Evolutionary conservation across 495 filamentous ascomycete species (phyloP).

Genomic region (Collariella sp.): DNA sequence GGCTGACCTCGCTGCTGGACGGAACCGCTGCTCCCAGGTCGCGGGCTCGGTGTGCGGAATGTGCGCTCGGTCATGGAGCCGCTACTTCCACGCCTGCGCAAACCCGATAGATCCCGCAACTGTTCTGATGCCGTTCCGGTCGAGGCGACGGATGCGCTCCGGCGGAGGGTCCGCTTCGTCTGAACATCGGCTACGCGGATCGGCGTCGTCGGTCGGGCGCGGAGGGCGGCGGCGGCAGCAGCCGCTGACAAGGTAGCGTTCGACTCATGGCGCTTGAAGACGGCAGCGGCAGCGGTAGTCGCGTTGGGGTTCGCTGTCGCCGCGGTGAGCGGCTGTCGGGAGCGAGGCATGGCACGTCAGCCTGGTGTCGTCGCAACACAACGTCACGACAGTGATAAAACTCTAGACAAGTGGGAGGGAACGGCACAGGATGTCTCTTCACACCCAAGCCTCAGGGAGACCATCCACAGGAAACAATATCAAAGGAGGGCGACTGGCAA

Average conservation of each 20-base stretch:
- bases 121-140: conserved; percentile 42
- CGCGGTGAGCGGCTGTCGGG: conserved; percentile 47
- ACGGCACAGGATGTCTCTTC: not conserved
- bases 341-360: conserved; percentile 12
- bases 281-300: conserved; percentile 67
- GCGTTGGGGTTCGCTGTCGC: conserved; percentile 60
- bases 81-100: conserved; percentile 59
- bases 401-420: not conserved
- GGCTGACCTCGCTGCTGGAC: conserved; percentile 20
- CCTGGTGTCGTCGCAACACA: not conserved
- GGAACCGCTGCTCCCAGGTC: conserved; percentile 37
- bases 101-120: conserved; percentile 33
- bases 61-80: conserved; percentile 80
- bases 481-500: conserved; percentile 8
- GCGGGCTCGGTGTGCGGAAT: conserved; percentile 61
- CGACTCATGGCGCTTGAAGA: conserved; percentile 62
- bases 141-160: conserved; percentile 62
- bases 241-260: conserved; percentile 63
- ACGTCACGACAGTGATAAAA: conserved; percentile 1
- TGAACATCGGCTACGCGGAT: conserved; percentile 70
- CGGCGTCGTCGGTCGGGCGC: conserved; percentile 65
- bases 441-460: not conserved
- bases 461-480: not conserved
- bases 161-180: conserved; percentile 74
- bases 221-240: conserved; percentile 75